Base-by-base conservation (phyloP, 805 yeast genomes). In the Nakazawaea populi region DNA sequence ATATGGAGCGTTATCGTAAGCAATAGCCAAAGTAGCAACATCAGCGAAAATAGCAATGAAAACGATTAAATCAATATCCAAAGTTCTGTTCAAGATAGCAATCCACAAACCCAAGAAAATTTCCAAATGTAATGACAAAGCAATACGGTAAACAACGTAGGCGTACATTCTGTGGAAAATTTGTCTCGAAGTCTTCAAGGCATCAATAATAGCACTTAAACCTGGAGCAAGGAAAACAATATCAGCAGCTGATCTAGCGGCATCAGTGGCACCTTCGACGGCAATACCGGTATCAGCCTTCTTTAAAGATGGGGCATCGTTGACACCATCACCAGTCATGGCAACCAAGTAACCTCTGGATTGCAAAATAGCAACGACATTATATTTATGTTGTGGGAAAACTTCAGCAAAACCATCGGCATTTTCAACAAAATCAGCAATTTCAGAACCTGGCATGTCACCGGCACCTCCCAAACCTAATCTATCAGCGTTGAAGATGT, bases 291-390 rank as follows among this genome's bases (percentile, higher is more conserved):
- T 83, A 68, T 85, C 90, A 64, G 95, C 96, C 82, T 89, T 89
- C 89, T 89, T 89, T 76, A 89, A 82, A 59, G 96, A 89, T 67
- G 97, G 97, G 66, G 96, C 96, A 77, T 89, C 97, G 80, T 89
- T 89, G 71, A 89, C 96, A 88, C 97, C 97, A 72, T 89, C 97
- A 87, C 97, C 97, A 80, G 97, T 89, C 97, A 89, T 89, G 75
- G 96, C 97, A 76, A 90, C 96, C 76, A 89, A 82, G 85, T 87
- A 89, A 76, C 96, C 96, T 82, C 96, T 85, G 72, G 85, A 81
- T 80, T 89, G 96, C 74, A 89, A 82, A 71, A 89, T 88, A 78
- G 89, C 96, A 74, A 89, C 97, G 67, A 91, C 96, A 71, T 85
- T 88, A 80, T 87, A 89, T 79, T 89, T 89, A 80, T 89, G 96